phyloP scores from a whole-genome alignment of 495 filamentous ascomycete species.

The Chlorociboria aeruginascens region DNA sequence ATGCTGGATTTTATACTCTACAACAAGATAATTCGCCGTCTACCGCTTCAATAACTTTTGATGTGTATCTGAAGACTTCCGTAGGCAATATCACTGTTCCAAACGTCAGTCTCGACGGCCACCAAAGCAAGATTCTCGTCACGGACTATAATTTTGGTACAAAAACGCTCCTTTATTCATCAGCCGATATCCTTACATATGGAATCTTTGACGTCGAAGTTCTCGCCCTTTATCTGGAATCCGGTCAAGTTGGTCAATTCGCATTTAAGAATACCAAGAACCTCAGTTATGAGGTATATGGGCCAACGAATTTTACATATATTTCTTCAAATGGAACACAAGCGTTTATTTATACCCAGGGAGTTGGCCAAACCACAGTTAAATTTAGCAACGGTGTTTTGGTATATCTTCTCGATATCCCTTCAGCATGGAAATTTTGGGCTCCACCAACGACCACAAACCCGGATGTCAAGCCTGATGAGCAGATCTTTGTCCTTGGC shows the following conservation, averaged over 20 bases:
- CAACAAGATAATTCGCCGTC: slow-evolving; percentile 28
- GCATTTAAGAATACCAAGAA: slow-evolving; percentile 23
- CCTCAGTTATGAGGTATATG: slow-evolving; percentile 11
- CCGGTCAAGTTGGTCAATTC: slow-evolving; percentile 31
- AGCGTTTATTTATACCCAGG: slow-evolving; percentile 25
- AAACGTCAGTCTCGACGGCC: slow-evolving; percentile 32
- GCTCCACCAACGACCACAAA: slow-evolving; percentile 30
- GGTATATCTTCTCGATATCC: slow-evolving; percentile 30
- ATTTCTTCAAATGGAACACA: slow-evolving; percentile 13
- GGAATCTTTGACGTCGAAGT: slow-evolving; percentile 28
- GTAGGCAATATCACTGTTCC: slow-evolving; percentile 29
- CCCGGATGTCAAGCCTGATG: slow-evolving; percentile 21
- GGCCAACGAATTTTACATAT: slow-evolving; percentile 9
- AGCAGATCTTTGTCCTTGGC: slow-evolving; percentile 48
- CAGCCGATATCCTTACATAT: slow-evolving; percentile 37
- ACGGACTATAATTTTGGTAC: slow-evolving; percentile 35
- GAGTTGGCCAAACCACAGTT: slow-evolving; percentile 21
- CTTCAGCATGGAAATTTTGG: slow-evolving; percentile 38
- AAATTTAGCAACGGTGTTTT: slow-evolving; percentile 24
- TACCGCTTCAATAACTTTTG: slow-evolving; percentile 24
- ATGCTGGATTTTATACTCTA: slow-evolving; percentile 37
- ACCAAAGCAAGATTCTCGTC: slow-evolving; percentile 37
- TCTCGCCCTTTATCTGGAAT: slow-evolving; percentile 30
- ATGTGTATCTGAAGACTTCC: slow-evolving; percentile 29
- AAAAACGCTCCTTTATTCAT: slow-evolving; percentile 31